Evolutionary conservation across 371 early-diverging fungal species (phyloP), one percentile per base, ranked within the genome.

Genomic region (Batkoa obscura): DNA sequence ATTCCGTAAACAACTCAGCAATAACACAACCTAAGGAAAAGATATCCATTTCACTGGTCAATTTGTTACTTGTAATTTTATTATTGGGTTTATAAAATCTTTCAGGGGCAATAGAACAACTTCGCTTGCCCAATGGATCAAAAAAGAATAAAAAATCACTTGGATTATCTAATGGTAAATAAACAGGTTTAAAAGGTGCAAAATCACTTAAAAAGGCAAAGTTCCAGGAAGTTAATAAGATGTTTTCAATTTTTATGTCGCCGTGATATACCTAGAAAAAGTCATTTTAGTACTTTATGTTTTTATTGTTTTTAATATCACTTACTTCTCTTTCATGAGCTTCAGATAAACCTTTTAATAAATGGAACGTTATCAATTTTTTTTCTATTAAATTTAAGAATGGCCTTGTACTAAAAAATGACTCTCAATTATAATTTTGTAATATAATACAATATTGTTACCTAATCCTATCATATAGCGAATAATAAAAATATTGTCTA

Each of bases 1-100:
- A 90, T 59, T 94, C 97, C 35, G 92, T 65, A 61, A 90, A 90
- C 1, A 96, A 66, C 62, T 96, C 97, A 1, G 91, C 93, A 59
- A 96, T 83, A 0, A 93, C 90, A 63, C 96, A 95, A 81, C 95
- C 96, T n/a, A 86, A 68, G 0, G 89, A 83, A 63, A 94, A 95
- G 4, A 94, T 75, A 58, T 95, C 96, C 94, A 94, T 94, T 32
- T 23, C 23, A 23, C 23, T 23, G 23, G 23, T 23, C 23, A 23
- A 23, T 23, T 23, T 45, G 8, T 15, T 23, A 15, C 6, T 30
- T 6, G 9, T 50, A 8, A 75, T 72, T 13, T 70, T 77, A 23
- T 77, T 75, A 17, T 78, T 79, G 2, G 83, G 72, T 33, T 83
- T 77, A 59, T 82, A 84, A 61, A 95, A 92, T 58, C 96, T 71